Percentiles rank a stretch among this genome's conserved stretches.
These are phyloP conservation scores for Zychaea mexicana DNA, from an alignment of 371 early-diverging fungal species.

Conservation along the genomic window DNA sequence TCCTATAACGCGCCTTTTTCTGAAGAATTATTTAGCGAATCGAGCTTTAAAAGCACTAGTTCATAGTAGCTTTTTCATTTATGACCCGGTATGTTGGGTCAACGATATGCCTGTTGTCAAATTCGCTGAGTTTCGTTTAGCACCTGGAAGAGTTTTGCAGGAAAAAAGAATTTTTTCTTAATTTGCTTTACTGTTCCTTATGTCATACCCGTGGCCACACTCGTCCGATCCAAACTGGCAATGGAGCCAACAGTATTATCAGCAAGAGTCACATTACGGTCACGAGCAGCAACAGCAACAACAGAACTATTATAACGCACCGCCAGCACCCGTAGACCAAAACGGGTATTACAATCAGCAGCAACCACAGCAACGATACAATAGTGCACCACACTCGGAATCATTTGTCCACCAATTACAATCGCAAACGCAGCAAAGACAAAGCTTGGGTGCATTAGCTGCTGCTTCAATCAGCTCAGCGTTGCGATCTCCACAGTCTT, in stretches of 20 bases:
- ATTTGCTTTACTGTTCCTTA: neutral
- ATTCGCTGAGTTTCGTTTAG: neutral
- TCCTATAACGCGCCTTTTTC: too few relatives aligned
- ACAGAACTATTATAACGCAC: neutral
- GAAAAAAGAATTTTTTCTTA: neutral
- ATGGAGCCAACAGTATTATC: slow-evolving; percentile 7
- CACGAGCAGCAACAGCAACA: slow-evolving; percentile 7
- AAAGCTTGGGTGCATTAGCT: slow-evolving; percentile 24
- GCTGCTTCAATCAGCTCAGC: slow-evolving; percentile 31
- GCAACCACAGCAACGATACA: neutral
- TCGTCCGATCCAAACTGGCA: slow-evolving; percentile 1
- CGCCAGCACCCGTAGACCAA: neutral
- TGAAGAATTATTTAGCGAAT: too few relatives aligned
- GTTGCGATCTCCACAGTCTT: slow-evolving; percentile 6
- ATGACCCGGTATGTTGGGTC: too few relatives aligned
- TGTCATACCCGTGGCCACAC: slow-evolving; percentile 2
- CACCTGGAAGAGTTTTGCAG: neutral
- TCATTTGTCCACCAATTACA: slow-evolving; percentile 26
- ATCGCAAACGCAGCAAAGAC: slow-evolving; percentile 35
- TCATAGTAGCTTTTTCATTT: too few relatives aligned
- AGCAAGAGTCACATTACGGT: slow-evolving; percentile 3
- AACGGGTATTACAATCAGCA: neutral
- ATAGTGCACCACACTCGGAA: neutral
- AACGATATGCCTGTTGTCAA: too few relatives aligned
- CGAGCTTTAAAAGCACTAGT: too few relatives aligned